A percentile compares a stretch with the other conserved stretches of the same genome.
Evolutionary conservation across 192 early-diverging fungal genomes (phyloP).

Genomic region (Chytriomyces hyalinus): DNA sequence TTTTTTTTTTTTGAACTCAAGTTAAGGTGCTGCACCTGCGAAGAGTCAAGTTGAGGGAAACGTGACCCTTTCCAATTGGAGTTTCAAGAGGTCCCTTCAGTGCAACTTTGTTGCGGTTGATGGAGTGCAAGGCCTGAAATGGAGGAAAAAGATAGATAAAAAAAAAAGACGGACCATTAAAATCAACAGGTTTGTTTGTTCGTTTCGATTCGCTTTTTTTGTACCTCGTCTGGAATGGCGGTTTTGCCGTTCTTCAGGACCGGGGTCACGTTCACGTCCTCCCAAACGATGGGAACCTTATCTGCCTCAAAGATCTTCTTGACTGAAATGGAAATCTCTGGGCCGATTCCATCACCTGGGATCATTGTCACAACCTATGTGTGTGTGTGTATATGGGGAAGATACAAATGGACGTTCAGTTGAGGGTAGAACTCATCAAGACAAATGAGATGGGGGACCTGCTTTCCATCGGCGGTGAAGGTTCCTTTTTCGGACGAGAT

Average conservation of each 20-base stretch:
- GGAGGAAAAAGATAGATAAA: too few species aligned
- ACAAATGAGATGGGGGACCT: not conserved
- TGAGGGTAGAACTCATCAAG: too few species aligned
- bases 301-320: slow-evolving; percentile 91
- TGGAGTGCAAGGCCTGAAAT: slow-evolving; percentile 82
- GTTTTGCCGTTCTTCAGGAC: slow-evolving; percentile 90
- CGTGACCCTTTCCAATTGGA: slow-evolving; percentile 98
- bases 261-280: slow-evolving; percentile 92
- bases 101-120: slow-evolving; percentile 95
- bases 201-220: too few species aligned
- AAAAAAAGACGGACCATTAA: too few species aligned
- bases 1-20: slow-evolving; percentile 9
- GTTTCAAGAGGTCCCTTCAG: slow-evolving; percentile 98
- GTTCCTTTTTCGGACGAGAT: slow-evolving; percentile 26
- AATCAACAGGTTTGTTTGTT: too few species aligned
- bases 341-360: slow-evolving; percentile 98
- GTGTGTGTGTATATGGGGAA: too few species aligned
- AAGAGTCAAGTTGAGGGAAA: slow-evolving; percentile 83
- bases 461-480: slow-evolving; percentile 1
- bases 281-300: slow-evolving; percentile 95
- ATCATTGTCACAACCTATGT: slow-evolving; percentile 85
- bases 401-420: too few species aligned
- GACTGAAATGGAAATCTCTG: slow-evolving; percentile 94
- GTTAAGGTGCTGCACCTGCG: slow-evolving; percentile 39
- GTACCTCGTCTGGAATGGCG: slow-evolving; percentile 87